A percentile compares a stretch with the other conserved stretches of the same genome.
phyloP scores from a whole-genome alignment of 1,284 basidiomycete genomes.

The Takashimella koratensis region DNA sequence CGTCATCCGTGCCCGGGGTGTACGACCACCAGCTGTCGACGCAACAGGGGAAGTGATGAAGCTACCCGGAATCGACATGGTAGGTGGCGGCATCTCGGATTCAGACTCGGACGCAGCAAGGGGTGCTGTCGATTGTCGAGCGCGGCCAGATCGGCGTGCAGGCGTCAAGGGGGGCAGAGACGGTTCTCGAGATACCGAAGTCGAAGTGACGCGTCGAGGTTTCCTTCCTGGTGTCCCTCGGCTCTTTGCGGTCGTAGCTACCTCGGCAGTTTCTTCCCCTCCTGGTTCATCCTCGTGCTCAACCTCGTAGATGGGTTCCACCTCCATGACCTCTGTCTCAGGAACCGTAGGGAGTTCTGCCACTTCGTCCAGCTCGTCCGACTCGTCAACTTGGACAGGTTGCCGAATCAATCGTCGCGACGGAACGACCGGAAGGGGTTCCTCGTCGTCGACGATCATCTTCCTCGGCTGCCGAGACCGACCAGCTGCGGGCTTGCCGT shows the following conservation, averaged over 20 bases:
- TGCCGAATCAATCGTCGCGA: background rate
- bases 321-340: background rate
- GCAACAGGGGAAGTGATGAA: background rate
- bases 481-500: conserved; percentile 5
- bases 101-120: background rate
- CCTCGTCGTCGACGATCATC: conserved; percentile 36
- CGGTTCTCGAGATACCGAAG: background rate
- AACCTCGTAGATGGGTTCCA: background rate
- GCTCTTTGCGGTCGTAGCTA: background rate
- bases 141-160: background rate
- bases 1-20: conserved; percentile 18
- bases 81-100: conserved; percentile 4
- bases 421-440: background rate
- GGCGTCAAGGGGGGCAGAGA: background rate
- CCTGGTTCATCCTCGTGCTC: too few species aligned
- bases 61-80: conserved; percentile 2
- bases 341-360: background rate
- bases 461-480: conserved; percentile 13
- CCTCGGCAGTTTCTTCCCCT: background rate
- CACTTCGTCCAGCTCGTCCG: background rate
- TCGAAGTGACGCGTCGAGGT: conserved; percentile 1
- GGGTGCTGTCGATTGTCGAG: background rate
- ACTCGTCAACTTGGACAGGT: conserved; percentile 2
- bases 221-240: background rate
- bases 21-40: background rate